phyloP scores from a whole-genome alignment of 2,329 filamentous ascomycete genomes.

The Phialophora tarda region DNA sequence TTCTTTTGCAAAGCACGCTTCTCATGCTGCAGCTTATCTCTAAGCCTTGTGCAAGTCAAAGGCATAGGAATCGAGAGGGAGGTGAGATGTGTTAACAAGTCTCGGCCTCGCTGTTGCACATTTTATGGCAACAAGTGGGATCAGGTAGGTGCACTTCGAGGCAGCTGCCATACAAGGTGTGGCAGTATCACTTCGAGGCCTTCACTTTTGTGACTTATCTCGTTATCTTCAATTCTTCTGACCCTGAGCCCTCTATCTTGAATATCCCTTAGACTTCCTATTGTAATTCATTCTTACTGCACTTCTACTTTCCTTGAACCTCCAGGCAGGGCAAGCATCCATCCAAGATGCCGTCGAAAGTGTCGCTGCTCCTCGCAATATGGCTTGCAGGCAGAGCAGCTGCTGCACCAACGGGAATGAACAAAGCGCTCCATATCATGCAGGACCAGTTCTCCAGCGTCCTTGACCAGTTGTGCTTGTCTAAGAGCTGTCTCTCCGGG shows the following conservation, averaged over 20 bases:
- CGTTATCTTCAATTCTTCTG: neutral
- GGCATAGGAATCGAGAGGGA: neutral
- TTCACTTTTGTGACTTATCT: neutral
- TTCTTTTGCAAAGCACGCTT: neutral
- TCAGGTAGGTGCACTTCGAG: neutral
- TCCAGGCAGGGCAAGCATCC: neutral
- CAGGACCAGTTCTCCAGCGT: conserved; percentile 1
- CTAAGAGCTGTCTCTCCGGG: conserved; percentile 28
- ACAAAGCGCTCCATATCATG: conserved; percentile 4
- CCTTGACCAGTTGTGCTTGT: conserved; percentile 24
- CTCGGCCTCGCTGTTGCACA: neutral
- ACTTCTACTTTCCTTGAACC: neutral
- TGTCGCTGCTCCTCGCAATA: conserved; percentile 7
- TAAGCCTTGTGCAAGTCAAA: neutral
- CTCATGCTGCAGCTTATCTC: neutral
- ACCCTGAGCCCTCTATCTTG: neutral
- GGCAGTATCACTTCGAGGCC: neutral
- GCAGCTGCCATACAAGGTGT: neutral
- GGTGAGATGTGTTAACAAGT: neutral
- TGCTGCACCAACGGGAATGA: conserved; percentile 26
- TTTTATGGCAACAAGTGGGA: neutral
- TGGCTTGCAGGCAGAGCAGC: conserved; percentile 14
- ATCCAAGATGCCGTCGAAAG: conserved; percentile 1
- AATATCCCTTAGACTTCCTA: neutral
- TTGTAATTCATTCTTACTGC: conserved; percentile 8